Conservation (phyloP, 495 filamentous ascomycete genomes). For the Collariella sp. region DNA sequence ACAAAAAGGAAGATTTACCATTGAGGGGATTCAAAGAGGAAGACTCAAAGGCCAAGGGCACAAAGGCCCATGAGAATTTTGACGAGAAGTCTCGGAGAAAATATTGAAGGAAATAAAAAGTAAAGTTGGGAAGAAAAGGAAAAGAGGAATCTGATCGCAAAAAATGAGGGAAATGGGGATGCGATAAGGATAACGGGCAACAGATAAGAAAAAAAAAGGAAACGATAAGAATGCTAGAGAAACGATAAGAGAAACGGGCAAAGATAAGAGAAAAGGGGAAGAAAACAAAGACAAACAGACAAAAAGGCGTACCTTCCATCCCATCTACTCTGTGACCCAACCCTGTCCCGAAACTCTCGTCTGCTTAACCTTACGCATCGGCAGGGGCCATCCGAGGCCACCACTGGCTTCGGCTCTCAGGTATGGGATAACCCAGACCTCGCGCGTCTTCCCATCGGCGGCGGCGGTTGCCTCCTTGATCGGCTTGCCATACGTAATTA, state of each 20-base stretch:
- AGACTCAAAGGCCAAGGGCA: no score
- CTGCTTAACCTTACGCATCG: slow-evolving; percentile 74
- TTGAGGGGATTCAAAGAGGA: no score
- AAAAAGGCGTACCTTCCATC: not conserved
- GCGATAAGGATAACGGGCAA: not conserved
- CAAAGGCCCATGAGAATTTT: no score
- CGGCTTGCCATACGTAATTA: slow-evolving; percentile 81
- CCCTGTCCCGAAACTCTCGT: slow-evolving; percentile 58
- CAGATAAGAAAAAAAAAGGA: not conserved
- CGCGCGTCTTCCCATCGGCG: slow-evolving; percentile 49
- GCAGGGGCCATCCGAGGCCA: slow-evolving; percentile 71
- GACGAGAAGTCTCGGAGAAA: no score
- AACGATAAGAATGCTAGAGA: not conserved
- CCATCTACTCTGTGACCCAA: slow-evolving; percentile 55
- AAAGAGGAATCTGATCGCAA: no score
- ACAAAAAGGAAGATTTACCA: no score
- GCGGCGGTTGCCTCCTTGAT: slow-evolving; percentile 54
- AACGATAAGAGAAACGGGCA: not conserved
- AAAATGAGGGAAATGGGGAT: no score
- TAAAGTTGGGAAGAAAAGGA: no score
- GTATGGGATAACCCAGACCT: slow-evolving; percentile 76
- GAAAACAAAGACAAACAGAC: not conserved
- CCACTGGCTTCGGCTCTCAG: slow-evolving; percentile 53
- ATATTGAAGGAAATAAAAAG: no score
- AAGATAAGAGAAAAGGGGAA: not conserved